These are phyloP conservation scores for Colletotrichum lentis DNA, from an alignment of 2,329 filamentous ascomycete genomes.

Conservation along the genomic window DNA sequence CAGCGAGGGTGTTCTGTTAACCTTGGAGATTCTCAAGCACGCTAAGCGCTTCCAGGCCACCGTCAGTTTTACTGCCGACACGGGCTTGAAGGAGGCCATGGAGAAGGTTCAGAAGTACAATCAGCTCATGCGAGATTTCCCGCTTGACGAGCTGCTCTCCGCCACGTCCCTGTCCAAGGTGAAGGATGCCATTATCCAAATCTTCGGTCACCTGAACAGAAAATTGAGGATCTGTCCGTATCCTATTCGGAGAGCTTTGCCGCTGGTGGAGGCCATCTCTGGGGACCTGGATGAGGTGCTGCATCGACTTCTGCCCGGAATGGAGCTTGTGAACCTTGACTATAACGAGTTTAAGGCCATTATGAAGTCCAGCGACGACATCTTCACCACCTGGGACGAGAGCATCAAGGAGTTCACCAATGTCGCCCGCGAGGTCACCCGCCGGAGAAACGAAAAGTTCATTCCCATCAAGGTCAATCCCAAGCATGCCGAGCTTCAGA, in stretches of 20 bases:
- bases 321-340: slow-evolving; percentile 88
- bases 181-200: slow-evolving; percentile 85
- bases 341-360: slow-evolving; percentile 88
- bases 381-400: slow-evolving; percentile 94
- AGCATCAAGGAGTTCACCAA: slow-evolving; percentile 98
- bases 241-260: slow-evolving; percentile 87
- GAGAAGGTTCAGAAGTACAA: slow-evolving; percentile 99
- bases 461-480: slow-evolving; percentile 96
- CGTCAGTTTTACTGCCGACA: slow-evolving; percentile 95
- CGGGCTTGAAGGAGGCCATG: slow-evolving; percentile 92
- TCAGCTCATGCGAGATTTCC: slow-evolving; percentile 97
- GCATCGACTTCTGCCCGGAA: slow-evolving; percentile 84
- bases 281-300: slow-evolving; percentile 88
- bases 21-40: slow-evolving; percentile 93
- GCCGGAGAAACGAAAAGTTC: slow-evolving; percentile 94
- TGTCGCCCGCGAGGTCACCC: slow-evolving; percentile 91
- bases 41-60: slow-evolving; percentile 98
- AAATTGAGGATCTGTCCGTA: slow-evolving; percentile 97
- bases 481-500: slow-evolving; percentile 87
- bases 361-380: slow-evolving; percentile 82
- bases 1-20: slow-evolving; percentile 88
- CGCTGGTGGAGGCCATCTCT: slow-evolving; percentile 96
- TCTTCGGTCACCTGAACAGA: slow-evolving; percentile 96
- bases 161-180: slow-evolving; percentile 89
- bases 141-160: slow-evolving; percentile 91